Percentiles rank a stretch among this genome's conserved stretches.
phyloP scores from a whole-genome alignment of 1,284 basidiomycete species.

The Sanghuangporus baumii region DNA sequence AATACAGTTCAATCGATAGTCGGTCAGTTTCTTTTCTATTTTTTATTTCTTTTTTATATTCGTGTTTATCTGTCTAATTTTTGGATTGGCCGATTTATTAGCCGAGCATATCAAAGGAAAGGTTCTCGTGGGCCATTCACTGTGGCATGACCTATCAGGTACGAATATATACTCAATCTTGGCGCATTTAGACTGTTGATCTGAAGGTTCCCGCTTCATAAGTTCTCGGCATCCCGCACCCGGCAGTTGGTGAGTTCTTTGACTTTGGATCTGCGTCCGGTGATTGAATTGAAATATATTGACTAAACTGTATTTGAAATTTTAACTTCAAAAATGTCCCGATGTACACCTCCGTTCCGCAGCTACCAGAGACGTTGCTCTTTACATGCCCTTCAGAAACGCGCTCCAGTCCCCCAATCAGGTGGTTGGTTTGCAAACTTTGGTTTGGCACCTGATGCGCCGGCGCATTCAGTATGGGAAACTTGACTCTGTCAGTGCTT shows the following conservation, averaged over 20 bases:
- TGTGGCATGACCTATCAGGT: conserved; percentile 79
- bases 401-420: conserved; percentile 60
- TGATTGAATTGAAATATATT: conserved; percentile 6
- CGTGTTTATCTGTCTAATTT: background rate
- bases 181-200: conserved; percentile 8
- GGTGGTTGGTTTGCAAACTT: conserved; percentile 63
- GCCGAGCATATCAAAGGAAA: conserved; percentile 60
- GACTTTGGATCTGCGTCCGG: background rate
- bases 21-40: background rate
- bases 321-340: background rate
- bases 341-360: background rate
- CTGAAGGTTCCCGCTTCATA: conserved; percentile 16
- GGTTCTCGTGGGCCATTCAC: conserved; percentile 64
- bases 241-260: conserved; percentile 42
- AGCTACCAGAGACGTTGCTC: conserved; percentile 71
- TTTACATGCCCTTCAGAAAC: conserved; percentile 75
- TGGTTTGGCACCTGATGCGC: conserved; percentile 76
- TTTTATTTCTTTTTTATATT: background rate
- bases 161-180: conserved; percentile 19
- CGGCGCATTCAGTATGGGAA: conserved; percentile 66
- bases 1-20: conserved; percentile 56
- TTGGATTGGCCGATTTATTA: background rate
- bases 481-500: conserved; percentile 60
- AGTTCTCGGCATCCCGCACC: conserved; percentile 80
- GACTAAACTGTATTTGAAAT: conserved; percentile 3